Base-by-base conservation (phyloP, 2,329 filamentous ascomycete genomes). In the Aspergillus tamarii region DNA sequence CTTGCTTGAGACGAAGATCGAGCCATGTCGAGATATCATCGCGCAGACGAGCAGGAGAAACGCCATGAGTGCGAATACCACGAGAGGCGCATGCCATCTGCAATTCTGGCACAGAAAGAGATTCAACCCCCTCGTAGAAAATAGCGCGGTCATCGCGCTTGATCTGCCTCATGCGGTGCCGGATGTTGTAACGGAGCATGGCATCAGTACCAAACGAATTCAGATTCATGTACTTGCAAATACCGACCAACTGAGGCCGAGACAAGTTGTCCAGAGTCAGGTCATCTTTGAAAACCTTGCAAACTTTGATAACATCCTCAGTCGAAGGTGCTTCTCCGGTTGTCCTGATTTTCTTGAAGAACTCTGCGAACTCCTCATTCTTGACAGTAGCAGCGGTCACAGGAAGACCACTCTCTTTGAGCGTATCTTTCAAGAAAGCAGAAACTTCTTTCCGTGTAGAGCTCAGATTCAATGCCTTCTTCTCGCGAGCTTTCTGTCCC, bases 251-350 rank as follows among this genome's bases (percentile, higher is more conserved):
- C 81, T 99, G 95, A 19, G 95, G 95, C 67, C 95, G 88, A 21
- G 94, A 97, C 69, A 99, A 83, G 81, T 99, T 99, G 87, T 99
- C 95, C 36, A 99, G 85, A 0, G 95, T 99, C 73, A 99, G 78
- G 78, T 99, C 95, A 76, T 99, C 95, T 79, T 95, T 96, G 88
- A 99, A 99, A 68, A 96, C 91, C 85, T 97, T 96, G 88, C 95
- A 98, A 67, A 99, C 94, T 81, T 95, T 97, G 84, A 99, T 96
- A 67, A 99, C 93, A 76, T 99, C 95, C 69, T 94, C 87, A 60
- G 89, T 87, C 5, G 92, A 95, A 1, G 95, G 95, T 53, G 90
- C 85, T 82, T 98, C 94, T 67, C 94, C 95, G 1, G 94, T 97
- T 21, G 92, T 89, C 60, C 95, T 87, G 66, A 98, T 88, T 84